Evolutionary conservation across 2,329 filamentous ascomycete genomes (phyloP).

Genomic region (Ascochyta fabae): DNA sequence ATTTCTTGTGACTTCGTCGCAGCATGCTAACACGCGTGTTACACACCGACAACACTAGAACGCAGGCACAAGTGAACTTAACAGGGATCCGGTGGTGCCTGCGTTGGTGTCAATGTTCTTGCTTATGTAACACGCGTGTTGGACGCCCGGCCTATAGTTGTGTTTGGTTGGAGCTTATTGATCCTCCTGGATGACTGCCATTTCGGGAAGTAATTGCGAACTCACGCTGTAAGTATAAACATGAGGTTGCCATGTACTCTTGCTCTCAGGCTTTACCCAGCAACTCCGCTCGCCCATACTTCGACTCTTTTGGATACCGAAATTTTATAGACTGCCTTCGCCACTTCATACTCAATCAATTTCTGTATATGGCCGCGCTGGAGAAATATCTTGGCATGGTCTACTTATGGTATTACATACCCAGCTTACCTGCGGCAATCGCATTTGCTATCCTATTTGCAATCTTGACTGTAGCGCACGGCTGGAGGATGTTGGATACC

Average conservation of each 20-base stretch:
- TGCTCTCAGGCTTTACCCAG: too few relatives aligned
- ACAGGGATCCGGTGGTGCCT: not conserved
- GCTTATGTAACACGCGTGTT: conserved; percentile 25
- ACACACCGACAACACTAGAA: not conserved
- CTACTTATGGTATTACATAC: conserved; percentile 45
- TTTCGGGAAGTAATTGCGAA: too few relatives aligned
- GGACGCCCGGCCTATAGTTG: not conserved
- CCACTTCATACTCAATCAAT: too few relatives aligned
- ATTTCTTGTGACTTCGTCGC: conserved; percentile 34
- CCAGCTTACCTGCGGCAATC: conserved; percentile 54
- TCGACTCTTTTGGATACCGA: too few relatives aligned
- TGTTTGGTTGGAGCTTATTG: not conserved
- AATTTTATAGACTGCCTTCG: too few relatives aligned
- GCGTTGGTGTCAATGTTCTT: not conserved
- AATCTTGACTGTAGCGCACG: conserved; percentile 50
- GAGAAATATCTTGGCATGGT: conserved; percentile 15
- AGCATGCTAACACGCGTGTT: conserved; percentile 29
- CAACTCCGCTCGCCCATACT: too few relatives aligned
- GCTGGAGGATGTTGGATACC: conserved; percentile 49
- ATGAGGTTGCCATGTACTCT: too few relatives aligned
- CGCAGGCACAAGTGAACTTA: not conserved
- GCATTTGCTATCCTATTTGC: conserved; percentile 57
- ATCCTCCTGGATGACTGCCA: not conserved
- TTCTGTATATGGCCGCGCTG: conserved; percentile 12
- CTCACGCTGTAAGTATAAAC: too few relatives aligned